Base-by-base conservation (phyloP, 768 basidiomycete genomes). In the Scleroderma bovista region DNA sequence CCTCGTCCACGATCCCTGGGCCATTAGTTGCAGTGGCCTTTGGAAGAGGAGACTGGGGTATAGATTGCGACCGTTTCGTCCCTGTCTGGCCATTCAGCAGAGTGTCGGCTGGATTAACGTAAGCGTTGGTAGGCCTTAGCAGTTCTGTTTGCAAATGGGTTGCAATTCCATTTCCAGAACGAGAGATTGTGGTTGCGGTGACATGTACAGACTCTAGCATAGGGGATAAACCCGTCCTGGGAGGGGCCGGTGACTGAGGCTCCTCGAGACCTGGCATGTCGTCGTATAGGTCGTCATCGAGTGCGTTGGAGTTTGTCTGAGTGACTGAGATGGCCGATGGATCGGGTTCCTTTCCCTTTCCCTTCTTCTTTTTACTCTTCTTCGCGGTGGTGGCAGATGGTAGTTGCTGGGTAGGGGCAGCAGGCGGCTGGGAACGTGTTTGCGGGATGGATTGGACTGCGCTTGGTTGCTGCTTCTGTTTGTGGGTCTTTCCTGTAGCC, bases 51-150 rank as follows among this genome's bases (percentile, higher is more conserved):
- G 47, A n/a, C 8, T 63, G 61, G 24, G 49, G 24, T 43, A 33
- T 38, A 3, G 50, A 46, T 9, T 58, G 56, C 11, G 47, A 41
- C 51, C 62, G 50, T 53, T 66, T 65, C n/a, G n/a, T n/a, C n/a
- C n/a, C n/a, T n/a, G n/a, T n/a, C 50, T 64, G 62, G 6, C 60
- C 53, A 26, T 58, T 57, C 20, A 58, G 40, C 59, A 63, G 68
- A 19, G 61, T 48, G 16, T 67, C 67, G 37, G 69, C 57, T 16
- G 58, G 63, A 45, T 74, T 75, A 60, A 76, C 72, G 57, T 81
- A 81, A 36, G 84, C 66, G 60, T 86, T 83, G 61, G 79, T 76
- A 37, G 79, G 81, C 31, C 76, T 75, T 37, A 82, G 63, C 31
- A 85, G 70, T 62, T 84, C 84, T 32, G 76, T 77, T 53, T 82